Evolutionary conservation across 768 basidiomycete genomes (phyloP).

Genomic region (Lentinula detonsa): DNA sequence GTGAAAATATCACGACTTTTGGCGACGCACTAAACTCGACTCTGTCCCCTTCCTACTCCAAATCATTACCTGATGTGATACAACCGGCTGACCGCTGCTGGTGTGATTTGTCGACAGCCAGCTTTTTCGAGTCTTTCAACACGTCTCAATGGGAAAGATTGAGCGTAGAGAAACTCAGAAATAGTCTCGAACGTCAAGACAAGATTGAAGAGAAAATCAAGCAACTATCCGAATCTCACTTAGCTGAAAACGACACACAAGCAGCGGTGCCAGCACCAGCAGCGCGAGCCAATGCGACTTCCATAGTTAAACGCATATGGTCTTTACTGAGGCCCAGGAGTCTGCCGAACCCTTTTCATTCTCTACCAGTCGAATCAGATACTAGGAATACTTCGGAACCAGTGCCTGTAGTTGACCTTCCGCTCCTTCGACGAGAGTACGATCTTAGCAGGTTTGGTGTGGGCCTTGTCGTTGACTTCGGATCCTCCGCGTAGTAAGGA

Average conservation of each 20-base stretch:
- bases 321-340: not conserved
- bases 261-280: not conserved
- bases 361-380: not conserved
- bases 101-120: conserved; percentile 67
- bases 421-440: conserved; percentile 45
- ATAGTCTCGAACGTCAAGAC: conserved; percentile 32
- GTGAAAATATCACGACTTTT: conserved; percentile 67
- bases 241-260: not conserved
- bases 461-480: conserved; percentile 67
- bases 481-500: conserved; percentile 24
- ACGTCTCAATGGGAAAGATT: conserved; percentile 67
- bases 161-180: conserved; percentile 47
- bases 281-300: not conserved
- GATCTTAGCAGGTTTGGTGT: conserved; percentile 72
- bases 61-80: conserved; percentile 49
- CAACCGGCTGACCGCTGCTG: conserved; percentile 76
- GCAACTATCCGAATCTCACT: not conserved
- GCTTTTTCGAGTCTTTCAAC: conserved; percentile 75
- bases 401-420: conserved; percentile 4
- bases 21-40: conserved; percentile 55
- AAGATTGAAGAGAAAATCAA: conserved; percentile 10
- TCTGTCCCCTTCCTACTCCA: conserved; percentile 31
- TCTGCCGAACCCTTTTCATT: not conserved
- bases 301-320: conserved; percentile 1
- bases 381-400: not conserved